Percentiles rank a stretch among this genome's conserved stretches.
Conservation (phyloP, 495 filamentous ascomycete genomes). For the Cenococcum geophilum region DNA sequence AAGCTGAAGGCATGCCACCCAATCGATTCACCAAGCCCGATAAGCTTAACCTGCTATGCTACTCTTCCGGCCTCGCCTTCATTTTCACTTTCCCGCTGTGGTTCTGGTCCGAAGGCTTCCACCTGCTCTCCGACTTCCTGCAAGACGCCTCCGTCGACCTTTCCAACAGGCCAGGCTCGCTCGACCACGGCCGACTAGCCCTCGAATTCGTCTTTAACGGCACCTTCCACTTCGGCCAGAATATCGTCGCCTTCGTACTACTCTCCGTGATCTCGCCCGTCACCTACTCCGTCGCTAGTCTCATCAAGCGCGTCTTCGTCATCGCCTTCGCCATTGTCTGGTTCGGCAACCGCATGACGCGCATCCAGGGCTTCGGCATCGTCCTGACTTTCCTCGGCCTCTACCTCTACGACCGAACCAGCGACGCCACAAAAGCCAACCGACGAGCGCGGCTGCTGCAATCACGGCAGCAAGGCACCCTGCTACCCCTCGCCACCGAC, state of each 20-base stretch:
- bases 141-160: conserved; percentile 57
- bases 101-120: conserved; percentile 82
- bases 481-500: conserved; percentile 62
- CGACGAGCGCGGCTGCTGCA: conserved; percentile 54
- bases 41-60: conserved; percentile 94
- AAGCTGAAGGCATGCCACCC: conserved; percentile 57
- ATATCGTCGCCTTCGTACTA: conserved; percentile 88
- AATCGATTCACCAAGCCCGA: conserved; percentile 67
- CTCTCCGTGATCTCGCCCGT: conserved; percentile 89
- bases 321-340: conserved; percentile 91
- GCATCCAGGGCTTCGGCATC: conserved; percentile 77
- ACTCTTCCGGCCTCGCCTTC: conserved; percentile 88
- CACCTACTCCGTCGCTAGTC: conserved; percentile 89
- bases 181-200: conserved; percentile 71
- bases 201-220: conserved; percentile 95
- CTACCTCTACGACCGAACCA: conserved; percentile 93
- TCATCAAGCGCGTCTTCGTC: conserved; percentile 96
- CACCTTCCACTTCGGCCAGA: conserved; percentile 93
- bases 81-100: conserved; percentile 87
- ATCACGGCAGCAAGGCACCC: conserved; percentile 51
- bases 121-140: conserved; percentile 66
- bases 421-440: conserved; percentile 76
- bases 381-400: conserved; percentile 83
- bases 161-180: conserved; percentile 53
- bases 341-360: conserved; percentile 85